Conservation (phyloP, 495 filamentous ascomycete species). For the Articulospora tetracladia region DNA sequence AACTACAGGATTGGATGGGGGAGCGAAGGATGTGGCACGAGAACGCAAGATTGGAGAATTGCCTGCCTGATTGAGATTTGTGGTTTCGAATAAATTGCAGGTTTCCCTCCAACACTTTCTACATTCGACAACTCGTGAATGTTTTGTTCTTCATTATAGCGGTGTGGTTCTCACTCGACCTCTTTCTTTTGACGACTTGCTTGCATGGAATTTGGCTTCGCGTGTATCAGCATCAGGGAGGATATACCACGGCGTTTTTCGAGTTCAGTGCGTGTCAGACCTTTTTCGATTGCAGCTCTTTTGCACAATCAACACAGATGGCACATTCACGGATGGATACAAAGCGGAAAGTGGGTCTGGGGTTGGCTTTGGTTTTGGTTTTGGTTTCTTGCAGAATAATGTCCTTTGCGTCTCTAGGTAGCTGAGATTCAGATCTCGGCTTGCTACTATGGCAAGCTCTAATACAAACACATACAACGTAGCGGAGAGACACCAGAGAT, state of each 20-base stretch:
- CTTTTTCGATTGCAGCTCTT: neutral
- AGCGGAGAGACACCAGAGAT: neutral
- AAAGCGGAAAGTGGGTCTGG: neutral
- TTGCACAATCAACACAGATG: neutral
- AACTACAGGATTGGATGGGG: slow-evolving; percentile 39
- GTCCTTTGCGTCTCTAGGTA: neutral
- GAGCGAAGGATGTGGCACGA: slow-evolving; percentile 35
- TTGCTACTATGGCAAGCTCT: neutral
- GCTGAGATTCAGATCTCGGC: neutral
- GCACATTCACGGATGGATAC: neutral
- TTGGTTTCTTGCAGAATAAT: neutral
- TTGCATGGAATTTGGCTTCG: neutral
- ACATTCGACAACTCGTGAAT: too few species aligned
- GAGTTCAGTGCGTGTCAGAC: neutral
- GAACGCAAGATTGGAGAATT: slow-evolving; percentile 37
- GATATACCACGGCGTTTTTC: slow-evolving; percentile 7
- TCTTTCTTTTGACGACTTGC: too few species aligned
- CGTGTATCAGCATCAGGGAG: neutral
- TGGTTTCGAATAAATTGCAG: neutral
- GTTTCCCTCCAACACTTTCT: neutral
- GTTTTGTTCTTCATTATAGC: too few species aligned
- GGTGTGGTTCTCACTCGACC: too few species aligned
- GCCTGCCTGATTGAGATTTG: slow-evolving; percentile 5
- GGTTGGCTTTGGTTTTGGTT: neutral
- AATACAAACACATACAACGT: neutral